A percentile compares a stretch with the other conserved stretches of the same genome.
Conservation (phyloP, 192 early-diverging fungal species). For the Thamnidium elegans region DNA sequence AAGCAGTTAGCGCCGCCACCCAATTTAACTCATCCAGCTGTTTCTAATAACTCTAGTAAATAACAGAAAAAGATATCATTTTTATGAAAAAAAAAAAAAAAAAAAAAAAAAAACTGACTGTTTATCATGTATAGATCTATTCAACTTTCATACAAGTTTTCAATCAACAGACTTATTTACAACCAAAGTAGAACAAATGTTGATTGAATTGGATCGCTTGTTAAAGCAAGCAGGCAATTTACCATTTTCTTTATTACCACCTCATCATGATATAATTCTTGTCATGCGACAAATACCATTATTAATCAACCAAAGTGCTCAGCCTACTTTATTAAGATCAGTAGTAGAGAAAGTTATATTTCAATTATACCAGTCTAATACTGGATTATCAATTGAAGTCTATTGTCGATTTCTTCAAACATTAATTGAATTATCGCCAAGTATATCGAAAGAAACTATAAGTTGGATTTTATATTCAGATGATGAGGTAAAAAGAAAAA, state of each 20-base stretch:
- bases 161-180: background rate
- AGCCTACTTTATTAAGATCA: slow-evolving; percentile 61
- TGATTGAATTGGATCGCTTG: slow-evolving; percentile 74
- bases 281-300: slow-evolving; percentile 68
- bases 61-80: too few relatives aligned
- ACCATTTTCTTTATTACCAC: slow-evolving; percentile 61
- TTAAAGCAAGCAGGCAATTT: slow-evolving; percentile 51
- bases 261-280: slow-evolving; percentile 73
- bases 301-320: slow-evolving; percentile 60
- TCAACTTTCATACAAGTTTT: background rate
- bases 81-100: background rate
- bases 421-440: slow-evolving; percentile 78
- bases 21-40: background rate
- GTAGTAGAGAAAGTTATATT: slow-evolving; percentile 81
- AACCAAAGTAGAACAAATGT: slow-evolving; percentile 19
- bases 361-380: slow-evolving; percentile 73
- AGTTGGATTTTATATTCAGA: slow-evolving; percentile 91
- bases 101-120: slow-evolving; percentile 1
- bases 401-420: slow-evolving; percentile 80
- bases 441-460: slow-evolving; percentile 77
- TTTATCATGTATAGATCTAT: background rate
- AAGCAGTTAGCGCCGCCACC: slow-evolving; percentile 6
- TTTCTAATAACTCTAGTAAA: background rate
- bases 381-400: slow-evolving; percentile 67
- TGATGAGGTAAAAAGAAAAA: slow-evolving; percentile 61